Evolutionary conservation across 2,329 filamentous ascomycete species (phyloP).

Genomic region (Fusarium bactridioides): DNA sequence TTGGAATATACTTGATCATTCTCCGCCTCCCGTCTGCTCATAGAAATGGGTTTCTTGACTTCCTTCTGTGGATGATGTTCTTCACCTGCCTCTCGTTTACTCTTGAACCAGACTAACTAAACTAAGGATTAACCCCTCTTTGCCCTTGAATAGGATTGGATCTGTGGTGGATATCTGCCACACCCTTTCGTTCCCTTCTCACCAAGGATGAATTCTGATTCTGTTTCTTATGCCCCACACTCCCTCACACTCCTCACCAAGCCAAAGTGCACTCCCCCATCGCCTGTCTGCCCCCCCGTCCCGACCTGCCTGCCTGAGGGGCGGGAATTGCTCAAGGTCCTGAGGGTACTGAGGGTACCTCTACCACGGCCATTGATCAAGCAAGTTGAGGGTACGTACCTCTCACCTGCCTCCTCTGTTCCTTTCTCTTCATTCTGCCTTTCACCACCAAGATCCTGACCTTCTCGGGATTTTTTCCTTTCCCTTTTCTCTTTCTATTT

Average conservation of each 20-base stretch:
- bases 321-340: slow-evolving; percentile 32
- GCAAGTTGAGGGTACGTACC: slow-evolving; percentile 37
- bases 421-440: slow-evolving; percentile 36
- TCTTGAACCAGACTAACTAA: not conserved
- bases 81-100: slow-evolving; percentile 12
- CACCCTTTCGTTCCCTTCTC: slow-evolving; percentile 23
- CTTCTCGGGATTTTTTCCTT: slow-evolving; percentile 29
- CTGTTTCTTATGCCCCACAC: not conserved
- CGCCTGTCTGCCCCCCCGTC: slow-evolving; percentile 33
- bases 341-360: slow-evolving; percentile 29
- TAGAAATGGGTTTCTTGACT: not conserved
- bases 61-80: not conserved
- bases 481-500: slow-evolving; percentile 40
- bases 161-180: slow-evolving; percentile 15
- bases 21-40: not conserved
- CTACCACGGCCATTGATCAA: slow-evolving; percentile 12
- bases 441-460: slow-evolving; percentile 44
- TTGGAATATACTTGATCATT: not conserved
- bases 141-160: slow-evolving; percentile 12
- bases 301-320: slow-evolving; percentile 35
- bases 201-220: slow-evolving; percentile 4
- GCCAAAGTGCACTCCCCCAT: slow-evolving; percentile 20
- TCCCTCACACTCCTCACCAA: not conserved
- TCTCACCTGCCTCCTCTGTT: slow-evolving; percentile 38
- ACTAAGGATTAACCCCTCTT: slow-evolving; percentile 23